Evolutionary conservation across 1,139 yeast genomes (phyloP).

Genomic region (Geotrichum klebahnii): DNA sequence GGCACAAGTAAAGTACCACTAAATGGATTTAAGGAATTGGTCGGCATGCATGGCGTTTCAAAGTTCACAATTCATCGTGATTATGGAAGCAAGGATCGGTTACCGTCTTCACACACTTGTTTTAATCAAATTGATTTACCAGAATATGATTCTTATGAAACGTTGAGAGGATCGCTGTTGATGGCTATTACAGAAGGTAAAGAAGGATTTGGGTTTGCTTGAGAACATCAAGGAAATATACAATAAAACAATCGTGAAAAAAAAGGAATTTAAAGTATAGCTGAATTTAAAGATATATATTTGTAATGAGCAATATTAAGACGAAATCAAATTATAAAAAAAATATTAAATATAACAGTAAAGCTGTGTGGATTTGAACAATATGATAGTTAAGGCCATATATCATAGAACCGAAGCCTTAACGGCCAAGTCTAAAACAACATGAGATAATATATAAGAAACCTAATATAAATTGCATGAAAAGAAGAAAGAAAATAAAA

Average conservation of each 20-base stretch:
- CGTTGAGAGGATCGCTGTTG: slow-evolving; percentile 72
- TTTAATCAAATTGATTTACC: slow-evolving; percentile 94
- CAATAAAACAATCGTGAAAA: too few species aligned
- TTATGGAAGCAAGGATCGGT: slow-evolving; percentile 76
- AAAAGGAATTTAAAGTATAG: too few species aligned
- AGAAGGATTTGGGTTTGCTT: slow-evolving; percentile 91
- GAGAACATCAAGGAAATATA: too few species aligned
- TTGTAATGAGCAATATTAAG: too few species aligned
- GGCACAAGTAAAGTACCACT: slow-evolving; percentile 97
- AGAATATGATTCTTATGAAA: slow-evolving; percentile 84
- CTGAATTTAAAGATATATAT: too few species aligned
- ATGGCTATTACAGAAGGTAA: slow-evolving; percentile 91
- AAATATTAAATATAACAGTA: too few species aligned
- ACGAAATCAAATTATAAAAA: too few species aligned
- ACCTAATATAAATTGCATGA: not conserved
- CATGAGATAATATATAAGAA: too few species aligned
- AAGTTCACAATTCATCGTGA: slow-evolving; percentile 89
- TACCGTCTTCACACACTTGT: slow-evolving; percentile 95
- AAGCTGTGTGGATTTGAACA: too few species aligned
- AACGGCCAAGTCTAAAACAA: not conserved
- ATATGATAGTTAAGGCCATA: too few species aligned
- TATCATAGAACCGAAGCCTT: too few species aligned
- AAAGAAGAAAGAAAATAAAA: not conserved
- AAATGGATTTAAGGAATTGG: slow-evolving; percentile 85
- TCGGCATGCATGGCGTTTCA: slow-evolving; percentile 83